These are phyloP conservation scores for Candida pseudofarinosa DNA, from an alignment of 805 yeast genomes.

Conservation along the genomic window DNA sequence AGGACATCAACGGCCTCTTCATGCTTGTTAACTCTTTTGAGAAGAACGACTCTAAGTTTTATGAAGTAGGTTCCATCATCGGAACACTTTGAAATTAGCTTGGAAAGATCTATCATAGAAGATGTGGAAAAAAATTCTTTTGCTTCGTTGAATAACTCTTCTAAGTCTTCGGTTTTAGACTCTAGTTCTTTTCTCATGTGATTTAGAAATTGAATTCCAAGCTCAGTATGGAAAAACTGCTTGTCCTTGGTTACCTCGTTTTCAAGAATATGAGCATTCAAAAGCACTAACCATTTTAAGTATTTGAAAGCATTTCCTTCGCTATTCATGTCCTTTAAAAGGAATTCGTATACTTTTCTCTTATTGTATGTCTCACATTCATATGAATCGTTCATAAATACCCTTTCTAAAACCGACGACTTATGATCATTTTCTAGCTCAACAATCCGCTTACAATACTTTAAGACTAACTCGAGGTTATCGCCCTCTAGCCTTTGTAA, in stretches of 20 bases:
- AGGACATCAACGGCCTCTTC: conserved; percentile 59
- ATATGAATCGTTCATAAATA: conserved; percentile 65
- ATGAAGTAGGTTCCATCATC: conserved; percentile 21
- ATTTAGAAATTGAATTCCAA: background rate
- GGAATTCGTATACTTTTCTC: conserved; percentile 48
- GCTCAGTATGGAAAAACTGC: background rate
- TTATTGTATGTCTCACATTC: conserved; percentile 58
- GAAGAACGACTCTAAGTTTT: conserved; percentile 52
- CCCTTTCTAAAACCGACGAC: conserved; percentile 25
- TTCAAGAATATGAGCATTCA: conserved; percentile 21
- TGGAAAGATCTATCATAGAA: background rate
- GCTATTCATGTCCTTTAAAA: conserved; percentile 25
- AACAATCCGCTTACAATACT: conserved; percentile 53
- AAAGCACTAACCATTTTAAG: conserved; percentile 39
- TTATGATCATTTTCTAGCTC: conserved; percentile 12
- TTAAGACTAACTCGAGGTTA: conserved; percentile 50
- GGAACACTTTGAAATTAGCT: background rate
- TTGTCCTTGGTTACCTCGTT: background rate
- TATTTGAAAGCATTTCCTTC: conserved; percentile 36
- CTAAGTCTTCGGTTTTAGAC: conserved; percentile 13
- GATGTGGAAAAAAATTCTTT: background rate
- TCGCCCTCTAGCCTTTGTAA: conserved; percentile 50
- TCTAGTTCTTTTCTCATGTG: background rate
- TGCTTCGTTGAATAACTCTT: background rate
- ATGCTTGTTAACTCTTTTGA: conserved; percentile 58